Evolutionary conservation across 2,329 filamentous ascomycete genomes (phyloP).

Genomic region (Sporothrix humicola): DNA sequence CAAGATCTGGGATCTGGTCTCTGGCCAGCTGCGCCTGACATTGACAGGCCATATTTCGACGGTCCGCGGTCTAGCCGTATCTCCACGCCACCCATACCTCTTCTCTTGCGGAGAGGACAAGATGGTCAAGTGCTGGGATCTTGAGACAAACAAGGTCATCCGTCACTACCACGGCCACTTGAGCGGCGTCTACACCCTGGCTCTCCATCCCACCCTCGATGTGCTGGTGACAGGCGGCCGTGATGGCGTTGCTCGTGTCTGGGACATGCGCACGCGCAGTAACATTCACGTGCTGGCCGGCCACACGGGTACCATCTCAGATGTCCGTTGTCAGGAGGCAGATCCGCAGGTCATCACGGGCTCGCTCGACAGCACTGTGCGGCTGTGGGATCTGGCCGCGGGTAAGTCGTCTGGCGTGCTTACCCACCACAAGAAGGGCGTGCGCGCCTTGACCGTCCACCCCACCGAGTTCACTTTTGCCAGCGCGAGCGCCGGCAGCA

Average conservation of each 20-base stretch:
- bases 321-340: slow-evolving; percentile 90
- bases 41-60: slow-evolving; percentile 94
- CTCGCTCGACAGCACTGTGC: slow-evolving; percentile 90
- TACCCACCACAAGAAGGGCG: slow-evolving; percentile 98
- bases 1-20: slow-evolving; percentile 97
- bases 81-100: slow-evolving; percentile 90
- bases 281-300: slow-evolving; percentile 94
- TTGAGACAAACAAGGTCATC: slow-evolving; percentile 99
- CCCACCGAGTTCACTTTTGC: slow-evolving; percentile 97
- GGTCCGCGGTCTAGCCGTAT: slow-evolving; percentile 89
- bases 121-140: slow-evolving; percentile 99
- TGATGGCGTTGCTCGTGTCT: slow-evolving; percentile 92
- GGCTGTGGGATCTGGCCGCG: slow-evolving; percentile 93
- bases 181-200: slow-evolving; percentile 91
- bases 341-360: slow-evolving; percentile 94
- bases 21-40: slow-evolving; percentile 81
- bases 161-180: slow-evolving; percentile 97
- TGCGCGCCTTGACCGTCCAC: slow-evolving; percentile 81
- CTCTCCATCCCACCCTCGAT: slow-evolving; percentile 92
- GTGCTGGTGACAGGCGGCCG: slow-evolving; percentile 93
- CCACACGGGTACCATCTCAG: slow-evolving; percentile 88
- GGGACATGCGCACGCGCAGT: slow-evolving; percentile 97
- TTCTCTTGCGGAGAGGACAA: slow-evolving; percentile 99
- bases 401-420: slow-evolving; percentile 95
- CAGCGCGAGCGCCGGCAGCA: slow-evolving; percentile 85